Evolutionary conservation across 768 basidiomycete species (phyloP), one percentile per base, ranked within the genome.

Genomic region (Russula ochroleuca): DNA sequence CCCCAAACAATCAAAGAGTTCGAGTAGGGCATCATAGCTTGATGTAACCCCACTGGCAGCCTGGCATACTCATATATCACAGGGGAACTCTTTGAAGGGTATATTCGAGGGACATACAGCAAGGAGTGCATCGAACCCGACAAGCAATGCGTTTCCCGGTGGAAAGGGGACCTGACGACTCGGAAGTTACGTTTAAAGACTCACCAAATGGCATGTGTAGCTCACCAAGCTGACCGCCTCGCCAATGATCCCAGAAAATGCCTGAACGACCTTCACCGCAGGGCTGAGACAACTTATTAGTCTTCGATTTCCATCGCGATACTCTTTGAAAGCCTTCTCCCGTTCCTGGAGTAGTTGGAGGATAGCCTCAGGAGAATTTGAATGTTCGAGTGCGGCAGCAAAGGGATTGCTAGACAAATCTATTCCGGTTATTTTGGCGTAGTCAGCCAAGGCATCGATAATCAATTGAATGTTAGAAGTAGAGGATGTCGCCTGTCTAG

Each of bases 1-100:
- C 1, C 43, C 43, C 43, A 45, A 45, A 10, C 43, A 45, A 10
- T 45, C 43, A 10, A 45, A 45, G 0, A 45, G 11, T 3, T 45
- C n/a, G n/a, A 45, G n/a, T 10, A 50, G 28, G 3, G 43, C 43
- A 21, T 45, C 43, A 5, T 45, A 45, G 5, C 43, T 45, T 5
- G 43, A 45, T 11, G 43, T 4, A 2, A 45, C 43, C 4, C n/a
- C n/a, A 45, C 43, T 45, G 19, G 43, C 43, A 4, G 43, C 43
- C 43, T 45, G 11, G 4, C 0, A 21, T 21, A 21, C n/a, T 11
- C 43, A 21, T 35, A 9, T 21, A 10, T 45, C 9, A 21, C 3
- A 21, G 1, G 17, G 8, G 5, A 21, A 0, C 1, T 8, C 9
- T 19, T n/a, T n/a, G 1, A 45, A 10, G 5, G 17, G 3, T 2